Evolutionary conservation across 1,284 basidiomycete species (phyloP), one percentile per base, ranked within the genome.

Genomic region (Cutaneotrichosporon daszewskae): DNA sequence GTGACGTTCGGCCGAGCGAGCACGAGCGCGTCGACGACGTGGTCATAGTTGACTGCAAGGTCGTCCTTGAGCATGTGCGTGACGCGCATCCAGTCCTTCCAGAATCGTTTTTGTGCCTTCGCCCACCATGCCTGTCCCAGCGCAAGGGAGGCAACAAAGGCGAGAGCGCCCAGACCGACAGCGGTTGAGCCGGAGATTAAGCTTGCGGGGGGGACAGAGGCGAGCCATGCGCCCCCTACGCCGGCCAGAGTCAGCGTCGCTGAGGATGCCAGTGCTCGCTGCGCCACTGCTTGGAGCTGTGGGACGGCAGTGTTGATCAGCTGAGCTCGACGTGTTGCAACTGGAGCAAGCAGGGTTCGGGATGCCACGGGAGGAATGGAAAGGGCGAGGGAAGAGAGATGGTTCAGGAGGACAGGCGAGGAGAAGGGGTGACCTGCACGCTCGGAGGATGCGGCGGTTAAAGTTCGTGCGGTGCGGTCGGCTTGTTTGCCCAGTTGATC

Each of bases 71-170:
- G 69, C 9, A 87, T 84, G 39, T 79, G 75, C 4, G 79, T 79
- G 4, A 88, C 76, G 32, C 88, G 74, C 24, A 65, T 62, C 76
- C 82, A 87, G 64, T 88, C 84, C 40, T 75, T 75, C 79, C 80
- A 80, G 82, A 87, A 91, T 37, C 68, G 72, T 41, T 62, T 73
- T 66, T 87, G 84, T 3, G 81, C 81, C 51, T 73, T 77, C 40
- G 82, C 81, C 85, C 87, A 90, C 46, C 74, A 72, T 4, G 78
- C 77, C 16, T 85, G 76, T 7, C 80, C 81, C 77, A 83, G 83
- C 20, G 83, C 74, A 27, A 87, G 48, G 19, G 80, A 77, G 1
- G 67, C 58, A 12, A 79, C 66, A 0, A 77, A 69, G 6, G 76
- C 71, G 6, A 90, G 64, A 27, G 78, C 65, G 5, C 82, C 85